Base-by-base conservation (phyloP, 495 filamentous ascomycete genomes). In the Annulohypoxylon stygium region DNA sequence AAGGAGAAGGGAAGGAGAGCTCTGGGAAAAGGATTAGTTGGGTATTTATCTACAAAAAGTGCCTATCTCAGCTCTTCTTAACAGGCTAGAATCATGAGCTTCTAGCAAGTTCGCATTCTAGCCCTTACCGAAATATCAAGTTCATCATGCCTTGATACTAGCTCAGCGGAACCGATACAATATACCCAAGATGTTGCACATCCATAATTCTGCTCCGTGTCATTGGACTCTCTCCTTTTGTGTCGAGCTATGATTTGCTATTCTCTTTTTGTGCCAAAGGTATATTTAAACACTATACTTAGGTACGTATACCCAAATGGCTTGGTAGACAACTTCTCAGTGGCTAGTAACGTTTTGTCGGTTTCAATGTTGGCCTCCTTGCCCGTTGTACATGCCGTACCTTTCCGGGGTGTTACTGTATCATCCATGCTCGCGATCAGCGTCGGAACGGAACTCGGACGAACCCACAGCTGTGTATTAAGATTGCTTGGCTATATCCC, bases 221-320 rank as follows among this genome's bases (percentile, higher is more conserved):
- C 1, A 68, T 61, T 69, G 65, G 65, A 34, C 16, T 36, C 30
- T 4, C 45, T 20, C 18, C 25, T 69, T 61, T 54, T 61, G 45
- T 55, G 5, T 18, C 5, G 2, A 54, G 37, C 14, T 0, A 54
- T 69, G 65, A 61, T 61, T 61, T 30, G 65, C 43, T 23, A 54
- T 23, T 23, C 20, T 1, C 20, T 1, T 23, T 23, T 23, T 23
- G 20, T 23, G 20, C 20, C 20, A 23, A 23, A 18, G 11, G 3
- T 33, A 2, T 25, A 10, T 53, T 30, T 6, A 8, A 50, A 3
- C 1, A 50, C 16, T 23, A 20, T 23, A 50, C 9, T 25, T 18
- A 30, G 43, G n/a, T 50, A 20, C 8, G 16, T 5, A 18, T 23
- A 20, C 2, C 12, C 26, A 54, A 11, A n/a, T 50, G n/a, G 14